Conservation (phyloP, 2,329 filamentous ascomycete species). For the Pseudofabraea citricarpa region DNA sequence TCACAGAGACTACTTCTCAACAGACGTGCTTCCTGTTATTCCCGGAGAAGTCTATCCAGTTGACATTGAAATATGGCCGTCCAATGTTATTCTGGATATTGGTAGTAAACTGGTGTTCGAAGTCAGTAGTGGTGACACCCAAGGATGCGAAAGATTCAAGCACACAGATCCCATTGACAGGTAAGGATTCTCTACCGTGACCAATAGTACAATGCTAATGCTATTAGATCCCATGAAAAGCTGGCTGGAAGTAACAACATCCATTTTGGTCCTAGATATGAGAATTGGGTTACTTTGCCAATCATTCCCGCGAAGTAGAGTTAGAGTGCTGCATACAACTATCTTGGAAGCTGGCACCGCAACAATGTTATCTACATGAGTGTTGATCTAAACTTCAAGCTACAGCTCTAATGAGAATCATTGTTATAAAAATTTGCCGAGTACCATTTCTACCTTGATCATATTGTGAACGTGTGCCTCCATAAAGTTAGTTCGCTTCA, state of each 20-base stretch:
- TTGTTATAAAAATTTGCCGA: too few relatives aligned
- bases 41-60: constrained; percentile 51
- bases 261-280: constrained; percentile 40
- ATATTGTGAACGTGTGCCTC: too few relatives aligned
- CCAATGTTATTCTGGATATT: constrained; percentile 47
- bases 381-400: too few relatives aligned
- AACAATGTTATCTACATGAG: too few relatives aligned
- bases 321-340: too few relatives aligned
- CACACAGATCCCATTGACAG: constrained; percentile 45
- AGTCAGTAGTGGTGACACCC: constrained; percentile 50
- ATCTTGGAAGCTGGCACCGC: too few relatives aligned
- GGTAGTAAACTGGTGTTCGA: constrained; percentile 50
- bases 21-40: constrained; percentile 48
- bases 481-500: too few relatives aligned
- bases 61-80: constrained; percentile 60
- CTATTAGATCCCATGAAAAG: constrained; percentile 18
- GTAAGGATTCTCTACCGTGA: constrained; percentile 26
- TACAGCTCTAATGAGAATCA: too few relatives aligned
- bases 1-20: constrained; percentile 51
- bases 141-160: constrained; percentile 50
- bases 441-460: too few relatives aligned
- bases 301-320: constrained; percentile 35
- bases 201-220: not conserved
- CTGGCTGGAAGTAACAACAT: constrained; percentile 45
- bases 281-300: constrained; percentile 47